These are phyloP conservation scores for Prunus armeniaca DNA, from an alignment of 306 rosid species.

Conservation along the genomic window DNA sequence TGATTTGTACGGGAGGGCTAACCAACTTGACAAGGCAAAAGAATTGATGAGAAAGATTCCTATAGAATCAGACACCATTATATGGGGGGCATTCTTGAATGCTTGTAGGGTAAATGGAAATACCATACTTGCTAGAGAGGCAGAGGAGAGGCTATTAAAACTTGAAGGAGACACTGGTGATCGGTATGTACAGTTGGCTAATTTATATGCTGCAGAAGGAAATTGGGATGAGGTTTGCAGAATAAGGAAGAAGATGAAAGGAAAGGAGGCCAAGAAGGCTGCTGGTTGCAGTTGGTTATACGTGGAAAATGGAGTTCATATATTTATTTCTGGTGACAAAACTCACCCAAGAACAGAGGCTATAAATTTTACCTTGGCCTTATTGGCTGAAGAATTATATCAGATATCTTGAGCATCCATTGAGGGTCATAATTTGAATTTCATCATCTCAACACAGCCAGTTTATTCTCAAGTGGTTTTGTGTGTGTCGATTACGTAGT, in stretches of 20 bases:
- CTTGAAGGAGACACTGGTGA: conserved; percentile 47
- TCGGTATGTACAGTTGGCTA: conserved; percentile 76
- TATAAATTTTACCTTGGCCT: conserved; percentile 45
- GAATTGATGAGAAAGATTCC: conserved; percentile 58
- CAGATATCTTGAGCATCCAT: neutral
- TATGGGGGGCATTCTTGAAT: conserved; percentile 70
- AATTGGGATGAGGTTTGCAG: conserved; percentile 81
- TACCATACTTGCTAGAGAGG: conserved; percentile 47
- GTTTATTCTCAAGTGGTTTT: neutral
- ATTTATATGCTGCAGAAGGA: conserved; percentile 69
- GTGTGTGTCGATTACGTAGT: too few species aligned
- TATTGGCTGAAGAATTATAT: conserved; percentile 44
- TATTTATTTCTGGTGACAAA: conserved; percentile 61
- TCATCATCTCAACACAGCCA: neutral
- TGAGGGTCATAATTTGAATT: neutral
- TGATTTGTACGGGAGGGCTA: conserved; percentile 79
- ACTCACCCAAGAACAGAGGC: conserved; percentile 52
- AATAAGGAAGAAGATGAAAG: conserved; percentile 80
- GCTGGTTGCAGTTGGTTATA: conserved; percentile 82
- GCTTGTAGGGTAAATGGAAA: conserved; percentile 62
- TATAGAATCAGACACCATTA: conserved; percentile 43
- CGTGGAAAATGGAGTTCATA: conserved; percentile 54
- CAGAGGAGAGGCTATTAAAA: conserved; percentile 46
- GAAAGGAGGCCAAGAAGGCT: conserved; percentile 56
- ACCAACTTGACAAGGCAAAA: conserved; percentile 54